Conservation (phyloP, 257 asterid genomes). For the Galeopsis tetrahit region DNA sequence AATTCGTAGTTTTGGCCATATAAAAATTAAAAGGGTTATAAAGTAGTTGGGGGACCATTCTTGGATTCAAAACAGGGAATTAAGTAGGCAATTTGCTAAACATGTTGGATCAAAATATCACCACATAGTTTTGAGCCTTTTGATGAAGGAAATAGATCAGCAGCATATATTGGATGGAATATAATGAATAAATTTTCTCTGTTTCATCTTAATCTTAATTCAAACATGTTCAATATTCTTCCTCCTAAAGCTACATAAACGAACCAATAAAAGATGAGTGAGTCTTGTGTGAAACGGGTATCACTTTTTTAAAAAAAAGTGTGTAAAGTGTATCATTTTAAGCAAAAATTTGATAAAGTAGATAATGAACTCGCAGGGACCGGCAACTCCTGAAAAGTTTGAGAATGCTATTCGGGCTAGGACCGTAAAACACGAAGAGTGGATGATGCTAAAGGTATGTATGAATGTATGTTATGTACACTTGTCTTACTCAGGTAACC, state of each 20-base stretch:
- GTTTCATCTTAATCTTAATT: not conserved
- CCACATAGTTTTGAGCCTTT: not conserved
- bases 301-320: no score
- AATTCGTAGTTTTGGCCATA: conserved; percentile 28
- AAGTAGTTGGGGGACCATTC: conserved; percentile 41
- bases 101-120: conserved; percentile 12
- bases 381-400: conserved; percentile 82
- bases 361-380: conserved; percentile 55
- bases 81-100: not conserved
- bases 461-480: conserved; percentile 52
- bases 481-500: not conserved
- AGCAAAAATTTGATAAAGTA: no score
- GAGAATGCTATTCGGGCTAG: conserved; percentile 55
- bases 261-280: not conserved
- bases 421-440: conserved; percentile 59
- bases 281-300: no score
- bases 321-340: no score
- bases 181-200: not conserved
- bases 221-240: not conserved
- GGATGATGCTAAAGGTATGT: conserved; percentile 55
- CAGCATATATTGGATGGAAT: not conserved
- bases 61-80: conserved; percentile 20
- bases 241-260: not conserved
- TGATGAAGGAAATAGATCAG: not conserved
- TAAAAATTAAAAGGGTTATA: not conserved